phyloP scores from a whole-genome alignment of 768 basidiomycete species.

The Bullera alba region DNA sequence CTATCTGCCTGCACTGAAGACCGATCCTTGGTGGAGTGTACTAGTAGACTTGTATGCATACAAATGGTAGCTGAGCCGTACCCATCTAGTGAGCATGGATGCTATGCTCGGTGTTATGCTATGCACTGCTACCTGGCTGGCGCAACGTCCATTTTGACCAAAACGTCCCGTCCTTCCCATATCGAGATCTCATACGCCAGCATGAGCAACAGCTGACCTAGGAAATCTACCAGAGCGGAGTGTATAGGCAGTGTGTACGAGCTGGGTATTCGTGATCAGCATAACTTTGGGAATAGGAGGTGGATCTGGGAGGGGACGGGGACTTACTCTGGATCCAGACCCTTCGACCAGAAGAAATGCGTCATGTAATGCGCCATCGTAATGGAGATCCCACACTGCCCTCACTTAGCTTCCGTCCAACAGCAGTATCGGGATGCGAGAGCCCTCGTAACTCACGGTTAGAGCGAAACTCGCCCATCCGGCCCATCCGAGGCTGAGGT shows the following conservation, averaged over 20 bases:
- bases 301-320: background rate
- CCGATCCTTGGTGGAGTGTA: too few species aligned
- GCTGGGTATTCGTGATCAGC: slow-evolving; percentile 20
- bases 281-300: background rate
- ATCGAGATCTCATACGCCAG: slow-evolving; percentile 41
- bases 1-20: too few species aligned
- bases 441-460: slow-evolving; percentile 61
- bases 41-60: too few species aligned
- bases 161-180: slow-evolving; percentile 22
- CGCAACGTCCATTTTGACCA: slow-evolving; percentile 5
- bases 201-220: slow-evolving; percentile 74
- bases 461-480: slow-evolving; percentile 63
- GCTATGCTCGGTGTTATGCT: too few species aligned
- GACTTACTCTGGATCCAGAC: slow-evolving; percentile 69
- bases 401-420: background rate
- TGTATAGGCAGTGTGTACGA: slow-evolving; percentile 90
- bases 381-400: slow-evolving; percentile 53
- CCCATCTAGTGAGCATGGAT: too few species aligned
- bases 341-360: slow-evolving; percentile 66
- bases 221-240: slow-evolving; percentile 76
- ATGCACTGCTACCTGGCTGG: background rate
- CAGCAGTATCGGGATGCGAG: background rate
- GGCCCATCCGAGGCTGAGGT: slow-evolving; percentile 63
- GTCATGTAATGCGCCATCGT: slow-evolving; percentile 62
- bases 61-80: too few species aligned